These are phyloP conservation scores for Orbilia javanica DNA, from an alignment of 2,329 filamentous ascomycete genomes.

Conservation along the genomic window DNA sequence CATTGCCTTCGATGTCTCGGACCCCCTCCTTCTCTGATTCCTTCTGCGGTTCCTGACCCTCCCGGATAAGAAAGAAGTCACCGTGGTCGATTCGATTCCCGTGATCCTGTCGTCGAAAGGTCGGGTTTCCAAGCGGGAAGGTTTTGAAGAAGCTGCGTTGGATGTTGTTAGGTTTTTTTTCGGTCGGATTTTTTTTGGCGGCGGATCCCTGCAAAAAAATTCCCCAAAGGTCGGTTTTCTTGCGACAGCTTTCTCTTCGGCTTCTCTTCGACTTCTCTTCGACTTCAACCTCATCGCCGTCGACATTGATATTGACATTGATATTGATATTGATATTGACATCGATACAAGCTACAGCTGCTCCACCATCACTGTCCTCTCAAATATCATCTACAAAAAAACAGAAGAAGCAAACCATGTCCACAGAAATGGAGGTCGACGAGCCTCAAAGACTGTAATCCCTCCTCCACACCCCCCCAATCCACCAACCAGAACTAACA, in stretches of 20 bases:
- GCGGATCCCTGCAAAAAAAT: conserved; percentile 40
- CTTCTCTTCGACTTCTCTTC: neutral
- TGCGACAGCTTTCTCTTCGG: conserved; percentile 6
- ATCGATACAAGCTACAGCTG: too few species aligned
- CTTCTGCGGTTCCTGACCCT: neutral
- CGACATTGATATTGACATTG: neutral
- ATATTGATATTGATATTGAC: conserved; percentile 2
- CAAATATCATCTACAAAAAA: neutral
- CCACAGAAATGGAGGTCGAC: conserved; percentile 54
- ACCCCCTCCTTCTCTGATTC: neutral
- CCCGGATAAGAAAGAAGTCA: too few species aligned
- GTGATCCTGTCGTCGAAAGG: too few species aligned
- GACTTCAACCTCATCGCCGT: conserved; percentile 17
- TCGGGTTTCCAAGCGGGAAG: too few species aligned
- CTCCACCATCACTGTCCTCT: neutral
- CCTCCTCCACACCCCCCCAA: neutral
- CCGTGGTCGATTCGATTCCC: too few species aligned
- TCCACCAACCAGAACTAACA: neutral
- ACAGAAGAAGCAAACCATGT: conserved; percentile 8
- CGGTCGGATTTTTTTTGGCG: too few species aligned
- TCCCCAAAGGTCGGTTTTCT: neutral
- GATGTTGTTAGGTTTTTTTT: conserved; percentile 36
- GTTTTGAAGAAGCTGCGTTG: conserved; percentile 44
- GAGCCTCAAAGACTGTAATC: conserved; percentile 51
- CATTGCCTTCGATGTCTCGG: conserved; percentile 15